Evolutionary conservation across 78 protist genomes (phyloP).

Genomic region (Chrysochromulina tobinii): DNA sequence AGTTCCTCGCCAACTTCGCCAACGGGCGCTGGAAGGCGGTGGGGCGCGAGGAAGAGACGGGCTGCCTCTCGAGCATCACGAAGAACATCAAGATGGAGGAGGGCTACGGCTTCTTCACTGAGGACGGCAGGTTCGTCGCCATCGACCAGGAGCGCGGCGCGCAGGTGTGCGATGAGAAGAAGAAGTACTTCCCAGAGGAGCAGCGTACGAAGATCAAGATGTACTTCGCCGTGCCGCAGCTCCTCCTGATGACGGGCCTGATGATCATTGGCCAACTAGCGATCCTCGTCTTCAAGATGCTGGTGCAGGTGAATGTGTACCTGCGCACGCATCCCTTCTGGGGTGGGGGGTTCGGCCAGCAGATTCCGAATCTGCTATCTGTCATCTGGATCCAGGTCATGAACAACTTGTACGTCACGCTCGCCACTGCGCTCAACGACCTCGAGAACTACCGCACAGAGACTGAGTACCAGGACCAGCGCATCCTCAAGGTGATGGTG

Average conservation of each 20-base stretch:
- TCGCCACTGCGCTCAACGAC: slow-evolving; percentile 24
- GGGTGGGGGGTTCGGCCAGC: background rate
- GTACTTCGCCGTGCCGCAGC: background rate
- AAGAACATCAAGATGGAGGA: background rate
- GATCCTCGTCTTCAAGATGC: background rate
- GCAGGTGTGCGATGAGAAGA: background rate
- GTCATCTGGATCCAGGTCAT: background rate
- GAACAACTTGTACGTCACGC: background rate
- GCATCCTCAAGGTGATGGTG: slow-evolving; percentile 59
- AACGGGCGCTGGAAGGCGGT: background rate
- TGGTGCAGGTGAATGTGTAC: background rate
- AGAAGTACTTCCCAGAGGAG: background rate
- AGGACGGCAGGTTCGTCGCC: background rate
- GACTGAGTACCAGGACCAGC: slow-evolving; percentile 33
- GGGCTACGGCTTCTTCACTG: background rate
- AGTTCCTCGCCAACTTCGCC: background rate
- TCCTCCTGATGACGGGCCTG: background rate
- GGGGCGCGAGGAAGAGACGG: background rate
- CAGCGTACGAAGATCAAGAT: too few relatives aligned
- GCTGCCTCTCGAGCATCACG: too few relatives aligned
- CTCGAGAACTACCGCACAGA: slow-evolving; percentile 73
- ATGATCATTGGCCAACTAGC: background rate
- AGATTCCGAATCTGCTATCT: background rate
- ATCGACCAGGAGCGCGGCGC: background rate
- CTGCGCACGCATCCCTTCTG: background rate